These are phyloP conservation scores for Populus nigra DNA, from an alignment of 345 rosid species.

Conservation along the genomic window DNA sequence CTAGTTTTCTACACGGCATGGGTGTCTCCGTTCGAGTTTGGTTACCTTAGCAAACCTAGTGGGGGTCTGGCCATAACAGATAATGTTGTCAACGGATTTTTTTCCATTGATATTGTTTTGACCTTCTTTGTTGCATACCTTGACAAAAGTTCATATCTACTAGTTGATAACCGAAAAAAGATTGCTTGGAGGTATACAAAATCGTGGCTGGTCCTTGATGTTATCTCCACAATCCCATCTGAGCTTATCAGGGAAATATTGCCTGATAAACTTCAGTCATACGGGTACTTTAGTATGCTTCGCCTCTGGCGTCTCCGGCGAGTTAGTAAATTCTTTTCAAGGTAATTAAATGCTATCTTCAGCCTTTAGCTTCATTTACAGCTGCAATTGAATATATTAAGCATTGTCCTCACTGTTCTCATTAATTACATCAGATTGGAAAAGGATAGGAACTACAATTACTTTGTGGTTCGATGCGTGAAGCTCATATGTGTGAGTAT, in stretches of 20 bases:
- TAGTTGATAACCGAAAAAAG: slow-evolving; percentile 48
- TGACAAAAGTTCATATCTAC: slow-evolving; percentile 63
- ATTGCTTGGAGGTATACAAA: slow-evolving; percentile 62
- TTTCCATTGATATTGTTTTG: slow-evolving; percentile 62
- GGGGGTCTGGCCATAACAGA: slow-evolving; percentile 47
- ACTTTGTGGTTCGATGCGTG: slow-evolving; percentile 59
- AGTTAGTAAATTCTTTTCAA: slow-evolving; percentile 62
- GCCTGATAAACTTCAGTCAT: slow-evolving; percentile 45
- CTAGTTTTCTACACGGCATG: slow-evolving; percentile 85
- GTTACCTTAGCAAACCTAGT: slow-evolving; percentile 50
- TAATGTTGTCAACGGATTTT: slow-evolving; percentile 61
- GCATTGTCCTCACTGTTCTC: background rate
- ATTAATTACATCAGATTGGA: slow-evolving; percentile 51
- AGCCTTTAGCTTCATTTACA: background rate
- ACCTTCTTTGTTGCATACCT: slow-evolving; percentile 82
- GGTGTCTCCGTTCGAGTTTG: slow-evolving; percentile 88
- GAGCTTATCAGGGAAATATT: slow-evolving; percentile 43
- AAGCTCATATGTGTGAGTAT: slow-evolving; percentile 72
- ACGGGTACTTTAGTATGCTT: slow-evolving; percentile 72
- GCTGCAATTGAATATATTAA: background rate
- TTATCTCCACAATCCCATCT: slow-evolving; percentile 72
- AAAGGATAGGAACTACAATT: slow-evolving; percentile 72
- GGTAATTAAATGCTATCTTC: slow-evolving; percentile 24
- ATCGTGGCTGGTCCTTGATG: slow-evolving; percentile 61
- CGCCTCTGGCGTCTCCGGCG: slow-evolving; percentile 94